These are phyloP conservation scores for Botrytis porri DNA, from an alignment of 2,329 filamentous ascomycete species.

Conservation along the genomic window DNA sequence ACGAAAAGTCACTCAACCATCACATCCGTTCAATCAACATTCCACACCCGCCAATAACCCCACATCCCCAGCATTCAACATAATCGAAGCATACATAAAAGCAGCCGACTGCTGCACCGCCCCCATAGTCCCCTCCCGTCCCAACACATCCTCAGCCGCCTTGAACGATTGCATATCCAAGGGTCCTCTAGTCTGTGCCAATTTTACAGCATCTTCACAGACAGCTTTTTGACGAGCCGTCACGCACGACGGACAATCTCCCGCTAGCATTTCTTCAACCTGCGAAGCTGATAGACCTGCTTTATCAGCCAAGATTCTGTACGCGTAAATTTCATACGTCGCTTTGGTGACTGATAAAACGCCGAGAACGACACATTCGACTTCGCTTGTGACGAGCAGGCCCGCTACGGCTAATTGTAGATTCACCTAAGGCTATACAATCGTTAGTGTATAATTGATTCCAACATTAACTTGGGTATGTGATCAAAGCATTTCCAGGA, in stretches of 20 bases:
- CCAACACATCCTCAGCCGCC: not conserved
- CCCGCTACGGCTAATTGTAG: not conserved
- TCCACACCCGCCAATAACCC: not conserved
- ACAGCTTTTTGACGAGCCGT: not conserved
- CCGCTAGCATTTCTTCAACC: not conserved
- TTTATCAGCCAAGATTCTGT: conserved; percentile 1
- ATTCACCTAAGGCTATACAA: not conserved
- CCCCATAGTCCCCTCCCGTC: not conserved
- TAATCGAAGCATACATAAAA: conserved; percentile 10
- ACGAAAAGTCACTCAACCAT: not conserved
- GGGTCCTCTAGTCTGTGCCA: not conserved
- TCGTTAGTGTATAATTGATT: not conserved
- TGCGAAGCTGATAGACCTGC: not conserved
- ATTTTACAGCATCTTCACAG: not conserved
- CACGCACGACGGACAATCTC: not conserved
- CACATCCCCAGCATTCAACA: conserved; percentile 10
- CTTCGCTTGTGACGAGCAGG: not conserved
- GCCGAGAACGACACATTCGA: not conserved
- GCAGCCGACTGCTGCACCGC: not conserved
- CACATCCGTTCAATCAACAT: not conserved
- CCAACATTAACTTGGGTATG: not conserved
- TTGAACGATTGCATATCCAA: not conserved
- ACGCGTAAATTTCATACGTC: not conserved
- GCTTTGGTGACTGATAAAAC: not conserved
- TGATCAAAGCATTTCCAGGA: not conserved